These are phyloP conservation scores for Phaffia tasmanica DNA, from an alignment of 768 basidiomycete genomes.

Conservation along the genomic window DNA sequence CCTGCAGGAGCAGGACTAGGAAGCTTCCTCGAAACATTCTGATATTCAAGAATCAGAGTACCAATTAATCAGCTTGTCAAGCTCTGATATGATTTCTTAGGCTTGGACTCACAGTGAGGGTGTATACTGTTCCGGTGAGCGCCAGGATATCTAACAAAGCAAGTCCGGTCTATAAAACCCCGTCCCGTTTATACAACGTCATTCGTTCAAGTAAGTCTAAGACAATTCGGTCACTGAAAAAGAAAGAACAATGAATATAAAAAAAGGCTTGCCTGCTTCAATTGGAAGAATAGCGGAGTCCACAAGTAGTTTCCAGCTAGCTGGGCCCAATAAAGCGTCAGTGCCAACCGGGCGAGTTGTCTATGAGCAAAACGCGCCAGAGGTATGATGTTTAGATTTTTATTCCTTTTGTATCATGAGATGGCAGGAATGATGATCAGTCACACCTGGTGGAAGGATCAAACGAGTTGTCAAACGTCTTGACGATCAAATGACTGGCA, in stretches of 20 bases:
- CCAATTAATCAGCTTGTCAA: not conserved
- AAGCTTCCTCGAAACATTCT: no score
- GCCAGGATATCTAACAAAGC: conserved; percentile 50
- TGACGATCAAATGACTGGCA: conserved; percentile 53
- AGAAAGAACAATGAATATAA: not conserved
- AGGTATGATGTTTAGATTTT: not conserved
- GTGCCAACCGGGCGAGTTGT: conserved; percentile 42
- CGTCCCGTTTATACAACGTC: conserved; percentile 12
- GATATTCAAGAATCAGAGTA: not conserved
- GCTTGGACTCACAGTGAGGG: conserved; percentile 47
- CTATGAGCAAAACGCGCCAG: conserved; percentile 31
- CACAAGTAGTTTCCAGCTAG: conserved; percentile 51
- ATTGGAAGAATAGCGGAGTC: conserved; percentile 56
- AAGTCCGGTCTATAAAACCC: conserved; percentile 42
- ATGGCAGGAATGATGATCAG: no score
- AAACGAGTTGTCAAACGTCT: conserved; percentile 45
- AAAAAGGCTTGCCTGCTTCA: conserved; percentile 39
- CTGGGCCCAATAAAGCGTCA: conserved; percentile 54
- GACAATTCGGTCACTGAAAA: not conserved
- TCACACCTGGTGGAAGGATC: conserved; percentile 43
- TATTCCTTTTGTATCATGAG: no score
- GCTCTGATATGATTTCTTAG: not conserved
- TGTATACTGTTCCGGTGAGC: conserved; percentile 48
- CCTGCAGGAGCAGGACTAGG: not conserved
- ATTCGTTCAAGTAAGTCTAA: conserved; percentile 20